These are phyloP conservation scores for Diaporthe citrichinensis DNA, from an alignment of 2,329 filamentous ascomycete species.

Conservation along the genomic window DNA sequence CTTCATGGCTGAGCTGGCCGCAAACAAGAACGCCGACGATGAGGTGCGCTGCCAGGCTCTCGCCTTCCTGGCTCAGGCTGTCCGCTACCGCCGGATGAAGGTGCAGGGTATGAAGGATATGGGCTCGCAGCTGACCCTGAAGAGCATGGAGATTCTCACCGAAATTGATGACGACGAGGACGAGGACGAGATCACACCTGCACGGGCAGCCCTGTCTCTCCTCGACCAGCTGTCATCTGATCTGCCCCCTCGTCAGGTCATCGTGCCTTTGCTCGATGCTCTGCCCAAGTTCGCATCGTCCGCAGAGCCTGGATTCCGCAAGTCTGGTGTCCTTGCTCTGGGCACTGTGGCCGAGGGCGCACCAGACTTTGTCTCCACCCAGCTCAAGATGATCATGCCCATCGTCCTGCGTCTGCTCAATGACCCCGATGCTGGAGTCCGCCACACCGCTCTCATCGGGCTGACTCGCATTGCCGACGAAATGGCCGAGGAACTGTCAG, in stretches of 20 bases:
- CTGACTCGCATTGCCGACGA: slow-evolving; percentile 94
- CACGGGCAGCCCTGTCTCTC: slow-evolving; percentile 86
- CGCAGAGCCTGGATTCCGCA: slow-evolving; percentile 82
- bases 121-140: slow-evolving; percentile 88
- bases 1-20: slow-evolving; percentile 92
- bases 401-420: slow-evolving; percentile 86
- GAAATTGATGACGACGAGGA: slow-evolving; percentile 87
- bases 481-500: slow-evolving; percentile 88
- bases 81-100: slow-evolving; percentile 95
- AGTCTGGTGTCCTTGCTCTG: slow-evolving; percentile 91
- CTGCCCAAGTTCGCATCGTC: slow-evolving; percentile 86
- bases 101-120: slow-evolving; percentile 89
- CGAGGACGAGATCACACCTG: slow-evolving; percentile 88
- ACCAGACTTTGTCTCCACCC: slow-evolving; percentile 96
- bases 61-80: slow-evolving; percentile 92
- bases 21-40: slow-evolving; percentile 82
- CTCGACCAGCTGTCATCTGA: slow-evolving; percentile 91
- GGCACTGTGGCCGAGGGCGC: slow-evolving; percentile 97
- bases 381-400: slow-evolving; percentile 88
- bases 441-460: slow-evolving; percentile 88
- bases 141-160: slow-evolving; percentile 89
- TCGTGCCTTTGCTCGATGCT: slow-evolving; percentile 90
- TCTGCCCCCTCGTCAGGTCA: slow-evolving; percentile 92
- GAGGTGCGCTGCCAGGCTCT: slow-evolving; percentile 92
- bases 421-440: slow-evolving; percentile 86